A percentile compares a stretch with the other conserved stretches of the same genome.
phyloP scores from a whole-genome alignment of 2,329 filamentous ascomycete species.

The Ceratocystis huliohia region DNA sequence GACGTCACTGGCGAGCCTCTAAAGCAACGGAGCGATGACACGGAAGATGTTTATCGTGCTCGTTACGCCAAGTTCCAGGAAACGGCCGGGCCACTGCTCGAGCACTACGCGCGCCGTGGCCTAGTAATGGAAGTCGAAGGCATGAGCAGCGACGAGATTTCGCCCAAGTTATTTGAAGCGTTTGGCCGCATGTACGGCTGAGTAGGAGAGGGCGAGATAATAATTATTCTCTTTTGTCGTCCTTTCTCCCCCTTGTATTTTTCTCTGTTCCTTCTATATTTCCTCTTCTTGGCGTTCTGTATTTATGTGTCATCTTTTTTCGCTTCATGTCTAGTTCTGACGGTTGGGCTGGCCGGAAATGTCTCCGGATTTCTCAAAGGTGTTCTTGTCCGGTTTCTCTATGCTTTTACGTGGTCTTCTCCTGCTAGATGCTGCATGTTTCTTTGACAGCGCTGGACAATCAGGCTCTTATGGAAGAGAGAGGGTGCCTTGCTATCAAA shows the following conservation, averaged over 20 bases:
- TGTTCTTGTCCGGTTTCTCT: neutral
- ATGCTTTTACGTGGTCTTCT: neutral
- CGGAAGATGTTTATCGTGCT: conserved; percentile 69
- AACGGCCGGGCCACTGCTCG: conserved; percentile 69
- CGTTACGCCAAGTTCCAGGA: conserved; percentile 76
- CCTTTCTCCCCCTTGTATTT: neutral
- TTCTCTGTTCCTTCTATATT: neutral
- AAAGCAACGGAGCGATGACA: conserved; percentile 73
- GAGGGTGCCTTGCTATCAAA: too few relatives aligned
- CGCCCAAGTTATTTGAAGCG: conserved; percentile 71
- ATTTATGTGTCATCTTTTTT: neutral
- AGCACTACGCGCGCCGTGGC: conserved; percentile 76
- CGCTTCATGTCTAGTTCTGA: neutral
- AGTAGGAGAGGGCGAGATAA: too few relatives aligned
- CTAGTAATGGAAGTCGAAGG: conserved; percentile 80
- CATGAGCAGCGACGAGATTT: conserved; percentile 88
- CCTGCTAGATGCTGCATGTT: neutral
- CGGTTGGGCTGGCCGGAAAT: neutral
- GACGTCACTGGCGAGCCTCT: conserved; percentile 83
- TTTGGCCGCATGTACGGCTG: conserved; percentile 44
- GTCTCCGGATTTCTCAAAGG: neutral
- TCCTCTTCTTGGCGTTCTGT: neutral
- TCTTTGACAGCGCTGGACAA: neutral
- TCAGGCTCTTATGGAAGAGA: too few relatives aligned
- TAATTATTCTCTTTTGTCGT: too few relatives aligned